Evolutionary conservation across 352 stramenopile species (phyloP).

Genomic region (Phytopythium mirpurense): DNA sequence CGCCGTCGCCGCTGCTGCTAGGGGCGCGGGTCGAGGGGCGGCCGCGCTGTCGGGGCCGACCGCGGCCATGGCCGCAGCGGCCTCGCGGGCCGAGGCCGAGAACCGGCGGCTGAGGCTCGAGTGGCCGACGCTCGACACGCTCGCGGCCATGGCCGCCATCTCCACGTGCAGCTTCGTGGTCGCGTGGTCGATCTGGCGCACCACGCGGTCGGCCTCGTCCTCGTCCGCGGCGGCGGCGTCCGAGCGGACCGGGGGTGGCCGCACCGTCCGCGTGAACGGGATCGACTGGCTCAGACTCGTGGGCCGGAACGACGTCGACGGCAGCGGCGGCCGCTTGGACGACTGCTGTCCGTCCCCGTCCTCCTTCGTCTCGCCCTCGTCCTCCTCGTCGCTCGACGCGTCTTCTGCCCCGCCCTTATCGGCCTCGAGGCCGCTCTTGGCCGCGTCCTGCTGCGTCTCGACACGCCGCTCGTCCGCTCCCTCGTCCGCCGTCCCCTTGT

Average conservation of each 20-base stretch:
- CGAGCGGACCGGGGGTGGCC: constrained; percentile 11
- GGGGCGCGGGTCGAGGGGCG: no score
- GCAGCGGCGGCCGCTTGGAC: constrained; percentile 27
- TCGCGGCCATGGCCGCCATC: constrained; percentile 80
- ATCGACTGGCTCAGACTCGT: constrained; percentile 85
- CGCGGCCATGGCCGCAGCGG: constrained; percentile 17
- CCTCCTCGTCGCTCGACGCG: neutral
- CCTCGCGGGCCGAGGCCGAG: constrained; percentile 40
- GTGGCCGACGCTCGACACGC: constrained; percentile 69
- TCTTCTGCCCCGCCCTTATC: neutral
- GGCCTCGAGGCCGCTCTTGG: no score
- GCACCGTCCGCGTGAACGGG: constrained; percentile 35
- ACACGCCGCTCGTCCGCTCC: no score
- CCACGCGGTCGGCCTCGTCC: constrained; percentile 30
- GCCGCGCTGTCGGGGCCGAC: no score
- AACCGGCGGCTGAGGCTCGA: constrained; percentile 68
- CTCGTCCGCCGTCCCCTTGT: constrained; percentile 3
- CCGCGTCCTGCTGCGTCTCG: neutral
- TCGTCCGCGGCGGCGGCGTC: constrained; percentile 25
- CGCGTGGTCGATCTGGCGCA: constrained; percentile 67
- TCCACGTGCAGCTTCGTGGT: constrained; percentile 75
- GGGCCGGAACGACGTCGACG: constrained; percentile 50
- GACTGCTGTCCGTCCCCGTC: neutral
- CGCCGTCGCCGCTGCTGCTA: no score
- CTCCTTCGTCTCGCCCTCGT: constrained; percentile 2